Evolutionary conservation across 129 eudicot species (phyloP).

Genomic region (Gnaphalium uliginosum): DNA sequence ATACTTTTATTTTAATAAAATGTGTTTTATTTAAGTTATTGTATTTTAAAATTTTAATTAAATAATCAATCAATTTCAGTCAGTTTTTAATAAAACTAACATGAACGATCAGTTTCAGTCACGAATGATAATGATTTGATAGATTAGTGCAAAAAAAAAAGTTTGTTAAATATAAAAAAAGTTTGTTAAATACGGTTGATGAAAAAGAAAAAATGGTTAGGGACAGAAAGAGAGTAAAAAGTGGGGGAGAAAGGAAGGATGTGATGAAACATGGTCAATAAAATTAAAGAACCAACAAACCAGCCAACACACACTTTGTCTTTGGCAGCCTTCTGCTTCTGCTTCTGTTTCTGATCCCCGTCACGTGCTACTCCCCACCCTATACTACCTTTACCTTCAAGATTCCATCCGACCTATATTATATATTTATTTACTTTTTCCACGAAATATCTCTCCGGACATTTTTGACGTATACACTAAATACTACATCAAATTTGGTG

Average conservation of each 20-base stretch:
- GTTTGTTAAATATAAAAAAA: background rate
- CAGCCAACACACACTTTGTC: conserved; percentile 28
- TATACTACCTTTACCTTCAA: conserved; percentile 22
- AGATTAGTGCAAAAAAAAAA: no score
- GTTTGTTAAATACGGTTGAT: conserved; percentile 1
- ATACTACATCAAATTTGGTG: no score
- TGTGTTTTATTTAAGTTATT: no score
- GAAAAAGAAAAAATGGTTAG: background rate
- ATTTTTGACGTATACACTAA: no score
- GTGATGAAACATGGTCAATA: conserved; percentile 41
- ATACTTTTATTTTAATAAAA: no score
- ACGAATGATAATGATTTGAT: no score
- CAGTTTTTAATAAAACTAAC: no score
- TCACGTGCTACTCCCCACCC: conserved; percentile 38
- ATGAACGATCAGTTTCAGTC: no score
- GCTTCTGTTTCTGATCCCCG: conserved; percentile 20
- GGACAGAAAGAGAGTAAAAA: conserved; percentile 26
- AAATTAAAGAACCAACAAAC: conserved; percentile 26
- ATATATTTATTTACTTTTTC: no score
- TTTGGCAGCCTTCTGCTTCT: conserved; percentile 39
- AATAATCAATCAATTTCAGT: no score
- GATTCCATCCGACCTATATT: conserved; percentile 31
- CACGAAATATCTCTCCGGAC: no score
- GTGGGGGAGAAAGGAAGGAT: conserved; percentile 33
- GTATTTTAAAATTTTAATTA: no score